phyloP scores from a whole-genome alignment of 179 eudicot genomes.

The Silene coronaria region DNA sequence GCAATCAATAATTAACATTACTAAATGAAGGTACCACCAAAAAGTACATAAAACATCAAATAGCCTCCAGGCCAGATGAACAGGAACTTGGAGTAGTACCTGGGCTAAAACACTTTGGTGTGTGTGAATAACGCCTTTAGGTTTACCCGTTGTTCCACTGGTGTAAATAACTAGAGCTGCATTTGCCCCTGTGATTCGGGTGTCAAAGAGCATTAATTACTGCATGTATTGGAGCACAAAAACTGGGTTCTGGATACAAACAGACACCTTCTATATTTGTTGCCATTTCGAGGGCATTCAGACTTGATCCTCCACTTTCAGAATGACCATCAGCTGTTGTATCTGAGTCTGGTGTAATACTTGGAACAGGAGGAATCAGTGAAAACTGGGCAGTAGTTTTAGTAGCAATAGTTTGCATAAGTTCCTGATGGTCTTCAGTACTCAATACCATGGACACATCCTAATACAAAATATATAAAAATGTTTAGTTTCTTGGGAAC shows the following conservation, averaged over 20 bases:
- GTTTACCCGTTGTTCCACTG: slow-evolving; percentile 99
- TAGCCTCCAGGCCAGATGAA: background rate
- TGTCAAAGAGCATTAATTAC: slow-evolving; percentile 3
- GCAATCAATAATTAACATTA: background rate
- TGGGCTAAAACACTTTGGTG: slow-evolving; percentile 79
- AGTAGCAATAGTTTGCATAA: slow-evolving; percentile 75
- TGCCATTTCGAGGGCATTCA: slow-evolving; percentile 31
- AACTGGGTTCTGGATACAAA: background rate
- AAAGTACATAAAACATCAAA: background rate
- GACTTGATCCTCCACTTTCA: slow-evolving; percentile 24
- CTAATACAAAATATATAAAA: slow-evolving; percentile 30
- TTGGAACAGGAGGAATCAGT: slow-evolving; percentile 61
- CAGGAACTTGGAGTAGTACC: slow-evolving; percentile 39
- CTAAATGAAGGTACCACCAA: background rate
- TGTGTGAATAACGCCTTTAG: slow-evolving; percentile 98
- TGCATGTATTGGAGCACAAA: background rate
- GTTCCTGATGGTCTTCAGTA: slow-evolving; percentile 81
- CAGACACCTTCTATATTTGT: slow-evolving; percentile 41
- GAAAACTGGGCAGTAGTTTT: slow-evolving; percentile 69
- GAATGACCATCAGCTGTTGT: slow-evolving; percentile 24
- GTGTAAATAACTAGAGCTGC: slow-evolving; percentile 90
- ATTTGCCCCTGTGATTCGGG: slow-evolving; percentile 47
- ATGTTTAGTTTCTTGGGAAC: slow-evolving; percentile 2
- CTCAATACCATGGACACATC: slow-evolving; percentile 83
- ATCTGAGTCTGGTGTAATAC: slow-evolving; percentile 24